phyloP scores from a whole-genome alignment of 2,329 filamentous ascomycete species.

The Cytospora piceae region DNA sequence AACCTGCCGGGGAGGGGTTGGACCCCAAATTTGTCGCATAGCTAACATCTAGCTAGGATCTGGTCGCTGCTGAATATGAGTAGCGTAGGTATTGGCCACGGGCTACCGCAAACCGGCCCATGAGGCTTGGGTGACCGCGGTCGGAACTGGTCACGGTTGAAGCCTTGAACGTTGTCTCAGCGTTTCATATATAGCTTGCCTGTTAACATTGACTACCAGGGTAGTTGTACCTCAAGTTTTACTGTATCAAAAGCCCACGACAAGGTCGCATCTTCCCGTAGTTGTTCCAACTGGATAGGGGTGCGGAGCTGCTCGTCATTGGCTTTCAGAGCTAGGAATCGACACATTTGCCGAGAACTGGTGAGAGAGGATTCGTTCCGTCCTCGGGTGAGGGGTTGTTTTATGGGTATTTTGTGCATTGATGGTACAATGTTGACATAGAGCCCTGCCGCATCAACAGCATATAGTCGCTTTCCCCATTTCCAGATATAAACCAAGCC shows the following conservation, averaged over 20 bases:
- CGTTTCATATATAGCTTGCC: background rate
- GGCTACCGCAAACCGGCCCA: background rate
- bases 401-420: constrained; percentile 6
- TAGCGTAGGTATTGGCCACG: background rate
- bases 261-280: background rate
- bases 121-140: background rate
- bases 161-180: background rate
- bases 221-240: background rate
- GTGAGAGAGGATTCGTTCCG: background rate
- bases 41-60: background rate
- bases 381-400: background rate
- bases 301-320: no score
- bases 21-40: background rate
- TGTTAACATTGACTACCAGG: background rate
- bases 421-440: constrained; percentile 18
- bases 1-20: background rate
- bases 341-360: background rate
- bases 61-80: no score
- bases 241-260: background rate
- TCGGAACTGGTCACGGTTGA: background rate
- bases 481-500: constrained; percentile 22
- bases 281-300: background rate
- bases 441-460: background rate
- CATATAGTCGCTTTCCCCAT: constrained; percentile 8
- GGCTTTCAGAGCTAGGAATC: background rate